Evolutionary conservation across 129 eudicot genomes (phyloP).

Genomic region (Rutidosis leptorrhynchoides): DNA sequence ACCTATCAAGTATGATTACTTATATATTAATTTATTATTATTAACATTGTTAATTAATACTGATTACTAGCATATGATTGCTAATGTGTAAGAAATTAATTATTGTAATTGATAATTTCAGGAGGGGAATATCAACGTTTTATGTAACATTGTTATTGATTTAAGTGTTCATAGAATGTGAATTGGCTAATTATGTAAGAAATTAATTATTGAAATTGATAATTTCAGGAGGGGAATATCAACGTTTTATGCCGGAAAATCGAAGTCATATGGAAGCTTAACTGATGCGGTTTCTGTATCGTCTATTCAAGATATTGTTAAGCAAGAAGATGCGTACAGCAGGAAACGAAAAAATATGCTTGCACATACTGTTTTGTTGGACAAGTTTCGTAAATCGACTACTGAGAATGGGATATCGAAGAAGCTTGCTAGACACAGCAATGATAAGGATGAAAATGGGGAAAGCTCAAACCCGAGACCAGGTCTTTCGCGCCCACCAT

Average conservation of each 20-base stretch:
- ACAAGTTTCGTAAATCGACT: constrained; percentile 33
- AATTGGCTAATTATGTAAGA: constrained; percentile 4
- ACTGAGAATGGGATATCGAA: too few relatives aligned
- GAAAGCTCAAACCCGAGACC: constrained; percentile 31
- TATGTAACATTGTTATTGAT: not conserved
- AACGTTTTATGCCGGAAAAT: constrained; percentile 68
- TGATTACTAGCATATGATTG: not conserved
- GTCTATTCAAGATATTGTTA: constrained; percentile 65
- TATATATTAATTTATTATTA: not conserved
- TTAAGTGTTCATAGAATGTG: not conserved
- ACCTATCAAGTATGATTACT: constrained; percentile 53
- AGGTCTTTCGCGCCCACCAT: constrained; percentile 46
- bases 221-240: constrained; percentile 72
- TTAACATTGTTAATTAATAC: not conserved
- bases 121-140: not conserved
- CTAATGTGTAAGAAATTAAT: too few relatives aligned
- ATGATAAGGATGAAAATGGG: constrained; percentile 27
- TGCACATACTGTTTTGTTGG: constrained; percentile 48
- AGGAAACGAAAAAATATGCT: constrained; percentile 89
- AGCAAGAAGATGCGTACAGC: constrained; percentile 74
- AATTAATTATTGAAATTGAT: not conserved
- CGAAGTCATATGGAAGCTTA: constrained; percentile 76
- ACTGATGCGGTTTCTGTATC: constrained; percentile 51
- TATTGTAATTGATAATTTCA: not conserved
- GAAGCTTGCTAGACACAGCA: too few relatives aligned